Percentiles rank a stretch among this genome's conserved stretches.
Conservation (phyloP, 768 basidiomycete species). For the Podaxis carcinomalis region DNA sequence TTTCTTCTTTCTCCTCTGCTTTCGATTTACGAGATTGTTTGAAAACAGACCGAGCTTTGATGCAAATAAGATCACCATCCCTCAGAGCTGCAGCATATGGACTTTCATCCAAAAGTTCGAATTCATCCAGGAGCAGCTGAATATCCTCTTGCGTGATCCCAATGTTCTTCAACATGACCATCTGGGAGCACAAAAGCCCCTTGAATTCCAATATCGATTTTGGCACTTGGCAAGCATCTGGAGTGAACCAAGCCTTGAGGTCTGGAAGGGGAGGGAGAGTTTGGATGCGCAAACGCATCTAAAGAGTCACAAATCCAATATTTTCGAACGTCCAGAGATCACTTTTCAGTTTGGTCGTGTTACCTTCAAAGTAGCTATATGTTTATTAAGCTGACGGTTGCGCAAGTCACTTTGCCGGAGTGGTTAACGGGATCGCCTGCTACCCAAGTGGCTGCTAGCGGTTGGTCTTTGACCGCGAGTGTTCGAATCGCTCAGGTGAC, state of each 20-base stretch:
- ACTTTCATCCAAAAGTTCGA: slow-evolving; percentile 41
- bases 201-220: slow-evolving; percentile 30
- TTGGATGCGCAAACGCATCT: slow-evolving; percentile 51
- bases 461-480: slow-evolving; percentile 28
- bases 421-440: slow-evolving; percentile 89
- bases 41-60: slow-evolving; percentile 21
- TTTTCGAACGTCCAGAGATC: neutral
- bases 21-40: neutral
- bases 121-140: slow-evolving; percentile 38
- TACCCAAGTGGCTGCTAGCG: slow-evolving; percentile 28
- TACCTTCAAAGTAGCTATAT: neutral
- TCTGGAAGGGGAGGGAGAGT: slow-evolving; percentile 42
- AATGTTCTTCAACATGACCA: slow-evolving; percentile 26
- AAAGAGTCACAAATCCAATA: neutral
- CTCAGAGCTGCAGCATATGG: slow-evolving; percentile 32
- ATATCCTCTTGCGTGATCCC: slow-evolving; percentile 20
- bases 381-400: no score
- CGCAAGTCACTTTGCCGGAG: slow-evolving; percentile 84
- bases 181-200: slow-evolving; percentile 26
- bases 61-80: slow-evolving; percentile 44
- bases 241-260: slow-evolving; percentile 50
- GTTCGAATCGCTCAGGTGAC: slow-evolving; percentile 33
- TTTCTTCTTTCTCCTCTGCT: neutral
- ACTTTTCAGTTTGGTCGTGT: neutral
- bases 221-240: slow-evolving; percentile 20